Base-by-base conservation (phyloP, 2,329 filamentous ascomycete genomes). In the Fusarium fujikuroi region DNA sequence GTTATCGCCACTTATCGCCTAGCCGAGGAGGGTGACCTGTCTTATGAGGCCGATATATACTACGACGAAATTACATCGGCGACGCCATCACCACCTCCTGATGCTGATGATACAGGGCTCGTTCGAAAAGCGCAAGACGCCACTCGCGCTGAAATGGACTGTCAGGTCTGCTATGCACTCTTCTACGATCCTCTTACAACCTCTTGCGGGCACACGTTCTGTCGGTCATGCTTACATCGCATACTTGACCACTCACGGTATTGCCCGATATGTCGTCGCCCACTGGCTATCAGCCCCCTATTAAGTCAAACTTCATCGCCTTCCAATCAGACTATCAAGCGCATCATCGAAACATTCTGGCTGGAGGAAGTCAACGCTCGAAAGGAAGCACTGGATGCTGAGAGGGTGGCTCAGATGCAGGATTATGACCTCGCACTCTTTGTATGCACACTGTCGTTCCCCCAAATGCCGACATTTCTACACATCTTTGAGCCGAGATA, bases 401-500 rank as follows among this genome's bases (percentile, higher is more conserved):
- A 93, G 73, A 88, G 91, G 60, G 84, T 87, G 36, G 84, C 85
- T 15, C 85, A 86, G 3, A 81, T 86, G 50, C 87, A 87, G 8
- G 89, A 90, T 15, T 85, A 90, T 23, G 88, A 91, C 40, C 88
- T 92, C 8, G 89, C 93, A 0, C 84, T 97, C 0, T 97, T 97
- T 75, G 88, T 97, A 37, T 96, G 93, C 81, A 94, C 94, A 0
- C 82, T 97, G 14, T 89, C 93, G 0, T 95, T 96, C 75, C 95
- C 95, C 2, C 86, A 87, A 4, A 94, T 95, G 89, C 94, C 92
- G 1, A 95, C 93, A 0, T 96, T 96, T 75, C 84, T 97, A 7
- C 93, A 97, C 76, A 89, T 98, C n/a, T 97, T 97, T 78, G 95
- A 97, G 80, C 93, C 93, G n/a, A 89, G 93, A 11, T 97, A 97